These are phyloP conservation scores for Ascochyta pisi DNA, from an alignment of 2,329 filamentous ascomycete genomes.

Conservation along the genomic window DNA sequence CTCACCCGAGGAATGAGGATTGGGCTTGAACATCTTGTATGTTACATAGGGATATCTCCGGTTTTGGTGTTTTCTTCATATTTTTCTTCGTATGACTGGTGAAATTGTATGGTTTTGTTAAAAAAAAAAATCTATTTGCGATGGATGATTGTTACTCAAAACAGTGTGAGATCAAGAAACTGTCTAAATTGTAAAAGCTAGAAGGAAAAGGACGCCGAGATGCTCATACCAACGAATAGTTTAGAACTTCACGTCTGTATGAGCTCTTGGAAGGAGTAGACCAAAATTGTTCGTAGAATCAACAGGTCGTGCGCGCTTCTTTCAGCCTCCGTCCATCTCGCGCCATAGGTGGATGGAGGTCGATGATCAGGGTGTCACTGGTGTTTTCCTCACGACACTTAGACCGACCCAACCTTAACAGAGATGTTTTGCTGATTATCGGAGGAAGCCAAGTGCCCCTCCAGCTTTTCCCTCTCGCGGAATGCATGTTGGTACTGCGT, in stretches of 20 bases:
- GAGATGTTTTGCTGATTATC: not conserved
- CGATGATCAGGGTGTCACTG: not conserved
- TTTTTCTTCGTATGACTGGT: not conserved
- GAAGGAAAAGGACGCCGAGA: not conserved
- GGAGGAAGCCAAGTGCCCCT: not conserved
- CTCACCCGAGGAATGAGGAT: not conserved
- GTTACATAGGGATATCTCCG: not conserved
- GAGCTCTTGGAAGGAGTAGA: too few species aligned
- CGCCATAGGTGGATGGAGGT: not conserved
- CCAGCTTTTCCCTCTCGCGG: not conserved
- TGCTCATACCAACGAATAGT: too few species aligned
- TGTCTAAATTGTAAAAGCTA: not conserved
- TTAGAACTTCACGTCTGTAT: too few species aligned
- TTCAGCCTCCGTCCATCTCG: too few species aligned
- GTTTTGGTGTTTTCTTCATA: not conserved
- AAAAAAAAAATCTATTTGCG: not conserved
- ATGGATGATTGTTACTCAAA: not conserved
- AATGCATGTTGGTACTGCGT: not conserved
- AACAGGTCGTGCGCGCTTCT: too few species aligned
- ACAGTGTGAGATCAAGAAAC: not conserved
- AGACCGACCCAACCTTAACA: not conserved
- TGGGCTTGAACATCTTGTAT: conserved; percentile 1
- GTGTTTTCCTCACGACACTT: not conserved
- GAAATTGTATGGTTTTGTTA: not conserved
- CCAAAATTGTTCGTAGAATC: too few species aligned